Base-by-base conservation (phyloP, 306 rosid genomes). In the Quillaja saponaria region DNA sequence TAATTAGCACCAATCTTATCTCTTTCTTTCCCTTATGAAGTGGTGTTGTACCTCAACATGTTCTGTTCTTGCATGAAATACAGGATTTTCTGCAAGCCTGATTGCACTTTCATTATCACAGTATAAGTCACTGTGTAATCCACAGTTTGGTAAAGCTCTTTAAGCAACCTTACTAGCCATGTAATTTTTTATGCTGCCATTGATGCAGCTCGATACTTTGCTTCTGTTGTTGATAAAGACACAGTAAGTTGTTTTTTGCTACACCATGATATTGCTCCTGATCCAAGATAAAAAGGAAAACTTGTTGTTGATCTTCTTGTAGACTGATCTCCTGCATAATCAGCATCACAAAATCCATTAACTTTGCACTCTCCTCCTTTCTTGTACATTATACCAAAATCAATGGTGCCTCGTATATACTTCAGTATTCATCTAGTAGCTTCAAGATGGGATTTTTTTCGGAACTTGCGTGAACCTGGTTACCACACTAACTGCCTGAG, bases 231-330 rank as follows among this genome's bases (percentile, higher is more conserved):
- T 18, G 12, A 71, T 3, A 71, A 20, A 1, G 64, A 47, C 9
- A 53, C 16, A 4, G 2, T 63, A 2, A 51, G 63, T 48, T 55
- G 70, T 55, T 52, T 55, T 5, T 70, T 71, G 10, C 44, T 71
- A 18, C 52, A 46, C 76, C 51, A 54, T 19, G 52, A 71, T 9
- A 71, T 8, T 7, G 17, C 10, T 34, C 21, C 16, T 3, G 13
- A 31, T 0, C 55, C 55, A 44, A 55, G 20, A 2, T 42, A 42
- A 11, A 67, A 67, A 8, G 33, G 8, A 14, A 42, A 67, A 0
- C 49, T 13, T 10, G 17, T 68, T 1, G 44, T 47, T 49, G 33
- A 57, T 11, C 46, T 2, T 5, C 8, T 8, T 0, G 59, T 49
- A 17, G 56, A 40, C 28, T 64, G 55, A 18, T 72, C 67, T 25